Base-by-base conservation (phyloP, 1,284 basidiomycete genomes). In the Marasmius tenuissimus region DNA sequence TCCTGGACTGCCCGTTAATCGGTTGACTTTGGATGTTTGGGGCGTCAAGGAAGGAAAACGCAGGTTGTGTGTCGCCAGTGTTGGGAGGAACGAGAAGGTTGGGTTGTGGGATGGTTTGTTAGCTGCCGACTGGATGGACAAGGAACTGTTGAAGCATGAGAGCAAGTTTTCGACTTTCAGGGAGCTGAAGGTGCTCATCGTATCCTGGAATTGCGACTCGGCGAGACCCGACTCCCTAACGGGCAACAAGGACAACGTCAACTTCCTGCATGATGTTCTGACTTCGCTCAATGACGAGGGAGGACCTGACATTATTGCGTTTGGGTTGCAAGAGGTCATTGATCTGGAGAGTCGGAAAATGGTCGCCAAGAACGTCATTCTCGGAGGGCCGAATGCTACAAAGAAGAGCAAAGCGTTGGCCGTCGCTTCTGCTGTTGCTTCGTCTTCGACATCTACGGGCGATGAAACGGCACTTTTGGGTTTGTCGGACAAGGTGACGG, bases 241-340 rank as follows among this genome's bases (percentile, higher is more conserved):
- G 0, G 84, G 85, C 9, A 79, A 81, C 18, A 69, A 80, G 1
- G 86, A 85, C 34, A 96, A 94, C 69, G 72, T 84, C 50, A 83
- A 80, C 59, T 93, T 97, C 77, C 77, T 97, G 10, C 79, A 84
- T 16, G 83, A 94, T 47, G 86, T 86, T 4, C 78, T 97, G 16
- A 77, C 74, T 2, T 91, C 87, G 63, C 86, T 89, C 33, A 85
- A 90, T 22, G 74, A 20, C 7, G 34, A 18, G 9, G 52, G 52
- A 14, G 52, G 80, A 8, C 94, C 96, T 0, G 96, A 98, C 68
- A 88, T 98, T 66, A 91, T 99, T 67, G 86, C 88, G 1, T 97
- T 98, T 72, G 96, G 96, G 1, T 91, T 98, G 71, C 97, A 99
- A 73, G 97, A 98, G 77, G 84, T 98, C 45, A 93, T 99, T 64